Base-by-base conservation (phyloP, 805 yeast genomes). In the Jamesozyma rosinii region DNA sequence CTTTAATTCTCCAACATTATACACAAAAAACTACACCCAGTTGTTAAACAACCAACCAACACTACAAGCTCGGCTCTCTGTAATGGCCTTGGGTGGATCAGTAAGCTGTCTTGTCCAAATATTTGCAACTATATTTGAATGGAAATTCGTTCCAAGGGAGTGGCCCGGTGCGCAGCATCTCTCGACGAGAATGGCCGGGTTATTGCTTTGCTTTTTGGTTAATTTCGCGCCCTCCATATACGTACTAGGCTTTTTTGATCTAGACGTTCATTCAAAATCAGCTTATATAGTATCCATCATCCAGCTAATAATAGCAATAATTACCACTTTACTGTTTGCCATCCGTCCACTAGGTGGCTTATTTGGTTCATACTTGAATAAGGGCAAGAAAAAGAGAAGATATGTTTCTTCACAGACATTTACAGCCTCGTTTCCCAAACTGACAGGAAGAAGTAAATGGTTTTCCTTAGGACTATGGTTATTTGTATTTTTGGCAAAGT, bases 161-260 rank as follows among this genome's bases (percentile, higher is more conserved):
- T 83, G 82, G 79, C 75, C 83, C 0, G 94, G 92, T 0, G 78
- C 87, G 5, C 78, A 72, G 44, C 78, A 83, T 1, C 57, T 83
- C 3, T 44, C 69, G 1, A 65, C 65, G 43, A 70, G 87, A 46
- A 48, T 80, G 21, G 5, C 66, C 0, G 51, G 75, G 2, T 59
- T 79, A 10, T 1, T 69, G 0, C 13, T 69, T 0, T 54, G 77
- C 14, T 65, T 82, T 3, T 11, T 69, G 0, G 20, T 75, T 3
- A 75, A 74, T 48, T 50, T 71, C 3, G 55, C 64, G 0, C 92
- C 94, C 0, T 62, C 75, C 0, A 49, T 76, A 2, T 76, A 73
- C 51, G 63, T 81, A n/a, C 68, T 79, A 42, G 65, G 62, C 0
- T 49, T 53, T 41, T 58, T 53, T 39, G 61, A 54, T 6, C 45